A percentile compares a stretch with the other conserved stretches of the same genome.
Evolutionary conservation across 305 asterid genomes (phyloP).

Genomic region (Plantago rigida): DNA sequence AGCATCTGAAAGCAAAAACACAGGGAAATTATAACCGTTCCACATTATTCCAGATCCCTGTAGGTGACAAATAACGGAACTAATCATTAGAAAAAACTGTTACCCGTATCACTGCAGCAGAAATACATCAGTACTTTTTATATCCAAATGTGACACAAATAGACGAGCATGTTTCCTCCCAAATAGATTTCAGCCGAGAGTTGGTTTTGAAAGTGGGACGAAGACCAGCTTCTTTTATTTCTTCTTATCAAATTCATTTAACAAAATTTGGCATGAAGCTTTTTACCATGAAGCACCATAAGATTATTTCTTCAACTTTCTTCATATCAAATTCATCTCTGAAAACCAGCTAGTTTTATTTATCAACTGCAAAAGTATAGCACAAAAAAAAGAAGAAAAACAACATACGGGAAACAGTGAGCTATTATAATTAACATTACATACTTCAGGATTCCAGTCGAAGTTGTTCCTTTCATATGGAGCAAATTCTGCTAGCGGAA

Average conservation of each 20-base stretch:
- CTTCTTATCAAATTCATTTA: too few species aligned
- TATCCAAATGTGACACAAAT: neutral
- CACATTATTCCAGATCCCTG: constrained; percentile 99
- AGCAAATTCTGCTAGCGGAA: constrained; percentile 83
- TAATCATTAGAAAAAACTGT: constrained; percentile 16
- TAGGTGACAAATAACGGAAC: constrained; percentile 25
- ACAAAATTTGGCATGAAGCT: too few species aligned
- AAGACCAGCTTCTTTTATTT: neutral
- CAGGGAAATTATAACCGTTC: constrained; percentile 81
- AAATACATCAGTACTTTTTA: neutral
- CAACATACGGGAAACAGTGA: constrained; percentile 5
- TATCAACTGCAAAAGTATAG: constrained; percentile 11
- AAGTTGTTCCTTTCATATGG: constrained; percentile 56
- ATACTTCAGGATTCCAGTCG: constrained; percentile 88
- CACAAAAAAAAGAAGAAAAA: neutral
- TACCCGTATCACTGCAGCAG: constrained; percentile 16
- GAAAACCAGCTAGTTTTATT: neutral
- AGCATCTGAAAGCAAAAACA: constrained; percentile 67
- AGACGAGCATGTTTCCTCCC: constrained; percentile 2
- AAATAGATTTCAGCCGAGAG: constrained; percentile 13
- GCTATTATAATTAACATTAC: constrained; percentile 26
- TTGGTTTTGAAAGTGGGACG: constrained; percentile 5
- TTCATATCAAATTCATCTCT: neutral
- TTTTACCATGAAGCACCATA: neutral
- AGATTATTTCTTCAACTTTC: neutral